Evolutionary conservation across 441 rosid species (phyloP).

Genomic region (Daphne laureola): DNA sequence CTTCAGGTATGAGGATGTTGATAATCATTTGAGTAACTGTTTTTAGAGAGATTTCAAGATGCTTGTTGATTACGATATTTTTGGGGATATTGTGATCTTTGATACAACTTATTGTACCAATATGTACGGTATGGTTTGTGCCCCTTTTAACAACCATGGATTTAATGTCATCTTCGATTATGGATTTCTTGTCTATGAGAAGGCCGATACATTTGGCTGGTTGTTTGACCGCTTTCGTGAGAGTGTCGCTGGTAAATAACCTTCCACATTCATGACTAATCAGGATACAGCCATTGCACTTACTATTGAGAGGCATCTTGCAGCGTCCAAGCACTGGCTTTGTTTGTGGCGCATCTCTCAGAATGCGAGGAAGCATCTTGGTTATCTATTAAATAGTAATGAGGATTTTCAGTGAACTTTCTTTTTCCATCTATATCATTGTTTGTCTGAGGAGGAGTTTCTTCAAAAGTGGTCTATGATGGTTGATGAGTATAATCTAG

Average conservation of each 20-base stretch:
- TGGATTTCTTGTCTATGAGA: neutral
- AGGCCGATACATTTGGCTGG: neutral
- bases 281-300: too few relatives aligned
- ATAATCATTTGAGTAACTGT: neutral
- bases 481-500: too few relatives aligned
- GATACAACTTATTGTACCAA: slow-evolving; percentile 5
- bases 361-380: too few relatives aligned
- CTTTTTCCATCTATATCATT: too few relatives aligned
- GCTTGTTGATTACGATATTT: neutral
- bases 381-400: too few relatives aligned
- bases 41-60: neutral
- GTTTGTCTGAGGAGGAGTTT: too few relatives aligned
- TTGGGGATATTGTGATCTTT: slow-evolving; percentile 4
- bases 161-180: neutral
- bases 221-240: neutral
- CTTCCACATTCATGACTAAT: too few relatives aligned
- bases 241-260: neutral
- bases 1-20: too few relatives aligned
- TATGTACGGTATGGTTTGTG: slow-evolving; percentile 5
- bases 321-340: too few relatives aligned
- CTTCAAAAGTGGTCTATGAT: too few relatives aligned
- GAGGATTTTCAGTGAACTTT: too few relatives aligned
- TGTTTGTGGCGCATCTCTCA: too few relatives aligned
- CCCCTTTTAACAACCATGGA: neutral
- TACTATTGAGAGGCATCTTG: slow-evolving; percentile 14